These are phyloP conservation scores for Alternaria tenuissima DNA, from an alignment of 2,329 filamentous ascomycete genomes.

Conservation along the genomic window DNA sequence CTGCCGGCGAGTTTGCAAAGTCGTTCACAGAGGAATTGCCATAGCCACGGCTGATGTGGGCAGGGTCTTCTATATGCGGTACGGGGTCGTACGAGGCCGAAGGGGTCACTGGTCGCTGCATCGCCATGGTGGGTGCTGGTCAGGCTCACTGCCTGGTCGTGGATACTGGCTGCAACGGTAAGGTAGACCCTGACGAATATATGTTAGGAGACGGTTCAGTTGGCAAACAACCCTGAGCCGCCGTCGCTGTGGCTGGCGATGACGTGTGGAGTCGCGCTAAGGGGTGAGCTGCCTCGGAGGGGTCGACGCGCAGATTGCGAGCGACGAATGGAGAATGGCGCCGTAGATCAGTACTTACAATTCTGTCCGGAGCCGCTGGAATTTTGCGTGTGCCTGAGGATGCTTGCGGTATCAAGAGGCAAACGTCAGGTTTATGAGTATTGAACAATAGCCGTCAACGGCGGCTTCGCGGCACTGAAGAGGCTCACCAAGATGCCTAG, in stretches of 20 bases:
- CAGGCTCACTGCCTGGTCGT: slow-evolving; percentile 11
- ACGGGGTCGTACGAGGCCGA: slow-evolving; percentile 47
- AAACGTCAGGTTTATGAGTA: background rate
- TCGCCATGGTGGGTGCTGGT: slow-evolving; percentile 30
- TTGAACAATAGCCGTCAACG: slow-evolving; percentile 3
- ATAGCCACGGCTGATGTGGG: slow-evolving; percentile 48
- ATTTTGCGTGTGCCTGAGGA: background rate
- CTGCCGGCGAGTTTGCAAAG: slow-evolving; percentile 49
- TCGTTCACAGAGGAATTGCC: slow-evolving; percentile 45
- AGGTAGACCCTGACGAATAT: slow-evolving; percentile 16
- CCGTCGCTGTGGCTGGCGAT: slow-evolving; percentile 26
- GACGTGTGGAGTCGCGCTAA: slow-evolving; percentile 28
- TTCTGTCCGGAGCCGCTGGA: background rate
- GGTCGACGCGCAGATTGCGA: slow-evolving; percentile 30
- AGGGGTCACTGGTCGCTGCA: slow-evolving; percentile 33
- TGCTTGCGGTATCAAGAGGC: background rate
- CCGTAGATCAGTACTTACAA: slow-evolving; percentile 13
- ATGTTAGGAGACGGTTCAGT: slow-evolving; percentile 10
- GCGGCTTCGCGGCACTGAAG: slow-evolving; percentile 18
- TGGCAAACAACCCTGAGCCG: slow-evolving; percentile 16
- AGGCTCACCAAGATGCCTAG: background rate
- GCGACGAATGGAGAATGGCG: slow-evolving; percentile 21
- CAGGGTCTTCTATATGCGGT: slow-evolving; percentile 46
- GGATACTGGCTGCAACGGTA: slow-evolving; percentile 6
- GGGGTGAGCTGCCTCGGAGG: slow-evolving; percentile 10